phyloP scores from a whole-genome alignment of 2,329 filamentous ascomycete genomes.

The Waltergamsia citrina region DNA sequence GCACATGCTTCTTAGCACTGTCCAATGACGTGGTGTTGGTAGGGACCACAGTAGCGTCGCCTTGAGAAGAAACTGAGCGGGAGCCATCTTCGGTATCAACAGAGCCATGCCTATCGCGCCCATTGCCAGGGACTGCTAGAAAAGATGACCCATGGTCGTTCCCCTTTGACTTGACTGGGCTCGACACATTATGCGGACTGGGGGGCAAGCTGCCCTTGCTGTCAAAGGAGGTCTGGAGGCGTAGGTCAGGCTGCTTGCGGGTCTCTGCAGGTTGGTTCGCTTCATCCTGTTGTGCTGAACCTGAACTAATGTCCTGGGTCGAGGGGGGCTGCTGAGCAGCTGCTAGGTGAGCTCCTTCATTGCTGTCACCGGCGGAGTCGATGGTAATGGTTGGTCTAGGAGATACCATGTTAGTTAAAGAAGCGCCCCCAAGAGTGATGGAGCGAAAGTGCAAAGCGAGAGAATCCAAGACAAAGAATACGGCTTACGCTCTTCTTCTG shows the following conservation, averaged over 20 bases:
- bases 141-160: slow-evolving; percentile 43
- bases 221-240: slow-evolving; percentile 52
- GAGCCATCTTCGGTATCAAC: slow-evolving; percentile 57
- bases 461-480: too few species aligned
- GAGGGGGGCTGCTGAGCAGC: background rate
- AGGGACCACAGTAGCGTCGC: slow-evolving; percentile 48
- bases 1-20: slow-evolving; percentile 23
- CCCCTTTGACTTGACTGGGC: slow-evolving; percentile 35
- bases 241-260: slow-evolving; percentile 29
- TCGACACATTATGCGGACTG: slow-evolving; percentile 65
- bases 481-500: too few species aligned
- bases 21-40: slow-evolving; percentile 33
- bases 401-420: background rate
- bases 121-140: slow-evolving; percentile 50
- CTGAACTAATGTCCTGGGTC: background rate
- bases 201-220: slow-evolving; percentile 57
- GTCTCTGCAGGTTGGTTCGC: background rate
- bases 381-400: slow-evolving; percentile 44
- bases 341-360: slow-evolving; percentile 10
- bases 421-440: too few species aligned
- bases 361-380: slow-evolving; percentile 32
- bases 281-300: background rate
- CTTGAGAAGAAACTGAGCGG: slow-evolving; percentile 49
- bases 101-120: slow-evolving; percentile 57
- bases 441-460: too few species aligned